Evolutionary conservation across 2,329 filamentous ascomycete genomes (phyloP), one percentile per base, ranked within the genome.

Genomic region (Fusarium bulbicola): DNA sequence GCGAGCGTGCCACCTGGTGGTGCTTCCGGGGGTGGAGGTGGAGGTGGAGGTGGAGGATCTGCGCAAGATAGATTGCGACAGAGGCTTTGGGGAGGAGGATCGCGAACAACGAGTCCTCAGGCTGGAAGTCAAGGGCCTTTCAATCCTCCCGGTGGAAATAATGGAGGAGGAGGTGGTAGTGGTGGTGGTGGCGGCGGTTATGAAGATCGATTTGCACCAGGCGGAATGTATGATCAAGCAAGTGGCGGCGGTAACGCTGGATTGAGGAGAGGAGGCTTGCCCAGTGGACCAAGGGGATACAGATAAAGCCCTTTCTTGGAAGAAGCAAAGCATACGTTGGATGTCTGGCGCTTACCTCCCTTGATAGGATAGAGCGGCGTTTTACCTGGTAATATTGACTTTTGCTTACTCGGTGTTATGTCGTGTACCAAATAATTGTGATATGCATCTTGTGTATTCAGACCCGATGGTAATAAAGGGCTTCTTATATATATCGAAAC

Each of bases 51-150:
- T 40, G 80, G 79, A 56, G 84, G 86, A 6, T 90, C 91, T 26
- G 94, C 94, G 57, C 93, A 97, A 83, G 93, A 97, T 76, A 87
- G 93, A 75, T 85, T 98, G 76, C 93, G 94, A 79, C 93, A 95
- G 77, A 86, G 93, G 70, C 84, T 97, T 50, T 94, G 94, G 87
- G 90, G 89, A 36, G 86, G 86, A 36, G 86, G 86, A 10, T 82
- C 88, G 28, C 86, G 88, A 73, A 88, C 88, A 47, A 85, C 85
- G 53, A 92, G 90, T 72, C 89, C 90, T 14, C 77, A 77, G 28
- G 71, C 71, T 42, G 72, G 76, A 43, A 75, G 70, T 18, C 78
- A 82, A 59, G 84, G 84, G 7, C 86, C 87, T 11, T 88, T 87
- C 68, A 84, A 86, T 64, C 85, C 86, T 46, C 83, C 86, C 21